Base-by-base conservation (phyloP, 352 stramenopile genomes). In the Phytophthora constricta region DNA sequence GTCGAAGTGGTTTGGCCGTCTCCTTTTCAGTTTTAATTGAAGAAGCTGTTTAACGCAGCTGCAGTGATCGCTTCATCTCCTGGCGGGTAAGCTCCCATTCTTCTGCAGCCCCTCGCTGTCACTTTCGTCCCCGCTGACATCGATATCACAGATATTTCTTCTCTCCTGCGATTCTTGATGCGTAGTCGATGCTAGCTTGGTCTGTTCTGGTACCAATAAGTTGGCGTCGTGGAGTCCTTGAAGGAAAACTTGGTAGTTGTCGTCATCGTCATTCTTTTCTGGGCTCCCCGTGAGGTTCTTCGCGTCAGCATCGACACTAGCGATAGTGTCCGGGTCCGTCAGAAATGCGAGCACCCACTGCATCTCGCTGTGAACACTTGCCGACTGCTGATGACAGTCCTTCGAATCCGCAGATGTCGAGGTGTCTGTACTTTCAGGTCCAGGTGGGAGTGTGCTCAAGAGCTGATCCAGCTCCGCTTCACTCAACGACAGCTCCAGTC, bases 191-290 rank as follows among this genome's bases (percentile, higher is more conserved):
- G 37, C n/a, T 16, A 33, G 10, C 33, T 52, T 31, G 23, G 13
- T 28, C 31, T 54, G 62, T 9, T 74, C 48, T 16, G 65, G 66
- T 3, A 58, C 48, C 37, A 83, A 42, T 16, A 92, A 46, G 27
- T 89, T 89, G 13, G 78, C 81, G 0, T 89, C 68, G 11, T 74
- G 64, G 28, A 90, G 72, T 31, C 87, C 78, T 41, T 86, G 79
- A 14, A 92, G 43, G 34, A 92, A 92, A 42, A 77, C 78, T 56
- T 92, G 82, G 68, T 88, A 90, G 72, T 90, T 89, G 63, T 92
- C 84, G 39, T 92, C 81, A 3, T 90, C 76, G 2, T 90, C 76
- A 22, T 76, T 49, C 41, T 78, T 77, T 42, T 82, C 74, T 11
- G 51, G 28, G 19, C 48, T 72, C n/a, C 53, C 65, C 19, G 86